Evolutionary conservation across 2,329 filamentous ascomycete species (phyloP).

Genomic region (Botrytis hyacinthi): DNA sequence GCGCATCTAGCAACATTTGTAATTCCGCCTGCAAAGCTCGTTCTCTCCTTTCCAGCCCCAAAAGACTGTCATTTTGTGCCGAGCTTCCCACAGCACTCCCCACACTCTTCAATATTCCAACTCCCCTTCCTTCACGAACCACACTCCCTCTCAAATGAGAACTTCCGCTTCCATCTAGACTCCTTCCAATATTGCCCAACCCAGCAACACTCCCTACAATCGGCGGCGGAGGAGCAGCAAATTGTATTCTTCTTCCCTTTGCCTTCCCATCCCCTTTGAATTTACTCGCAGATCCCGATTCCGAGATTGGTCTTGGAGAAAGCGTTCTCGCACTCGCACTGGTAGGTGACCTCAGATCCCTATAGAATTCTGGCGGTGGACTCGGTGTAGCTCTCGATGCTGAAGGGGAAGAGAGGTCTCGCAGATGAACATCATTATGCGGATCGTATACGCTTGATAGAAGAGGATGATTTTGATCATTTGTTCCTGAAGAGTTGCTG

Average conservation of each 20-base stretch:
- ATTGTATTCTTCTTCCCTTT: conserved; percentile 31
- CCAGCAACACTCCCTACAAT: conserved; percentile 30
- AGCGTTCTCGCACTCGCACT: not conserved
- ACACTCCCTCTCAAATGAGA: not conserved
- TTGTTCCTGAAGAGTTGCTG: not conserved
- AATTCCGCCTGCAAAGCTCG: conserved; percentile 55
- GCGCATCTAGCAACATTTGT: conserved; percentile 57
- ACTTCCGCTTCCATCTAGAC: conserved; percentile 6
- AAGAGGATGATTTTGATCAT: conserved; percentile 16
- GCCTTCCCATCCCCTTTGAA: not conserved
- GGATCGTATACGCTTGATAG: not conserved
- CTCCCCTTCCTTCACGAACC: not conserved
- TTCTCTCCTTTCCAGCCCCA: conserved; percentile 48
- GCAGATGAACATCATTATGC: conserved; percentile 5
- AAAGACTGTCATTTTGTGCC: conserved; percentile 36
- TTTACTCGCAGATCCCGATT: conserved; percentile 8
- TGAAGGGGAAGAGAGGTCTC: conserved; percentile 13
- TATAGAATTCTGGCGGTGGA: conserved; percentile 17
- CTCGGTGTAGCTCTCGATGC: conserved; percentile 9
- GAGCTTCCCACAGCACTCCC: not conserved
- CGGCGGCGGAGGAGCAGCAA: conserved; percentile 36
- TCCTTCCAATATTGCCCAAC: not conserved
- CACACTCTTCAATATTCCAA: not conserved
- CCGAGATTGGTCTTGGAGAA: not conserved
- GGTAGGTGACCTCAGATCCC: conserved; percentile 8